Evolutionary conservation across 768 basidiomycete genomes (phyloP).

Genomic region (Lentinula sp.): DNA sequence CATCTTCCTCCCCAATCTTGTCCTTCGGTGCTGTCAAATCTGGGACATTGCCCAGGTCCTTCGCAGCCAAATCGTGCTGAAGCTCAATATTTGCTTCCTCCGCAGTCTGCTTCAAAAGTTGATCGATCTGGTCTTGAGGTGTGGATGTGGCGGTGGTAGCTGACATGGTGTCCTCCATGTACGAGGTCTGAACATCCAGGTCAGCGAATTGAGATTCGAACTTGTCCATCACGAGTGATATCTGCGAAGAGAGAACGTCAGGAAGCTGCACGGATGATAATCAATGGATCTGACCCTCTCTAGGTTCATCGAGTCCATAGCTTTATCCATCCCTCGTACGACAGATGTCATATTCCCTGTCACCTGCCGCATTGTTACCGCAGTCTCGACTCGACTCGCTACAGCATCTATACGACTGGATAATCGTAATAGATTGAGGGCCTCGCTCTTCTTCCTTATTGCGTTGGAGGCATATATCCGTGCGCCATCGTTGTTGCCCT

Average conservation of each 20-base stretch:
- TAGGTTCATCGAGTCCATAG: slow-evolving; percentile 99
- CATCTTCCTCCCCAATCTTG: slow-evolving; percentile 68
- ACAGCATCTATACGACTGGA: slow-evolving; percentile 95
- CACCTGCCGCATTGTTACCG: slow-evolving; percentile 95
- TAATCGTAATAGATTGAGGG: slow-evolving; percentile 84
- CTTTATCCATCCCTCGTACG: slow-evolving; percentile 97
- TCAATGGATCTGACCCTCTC: slow-evolving; percentile 62
- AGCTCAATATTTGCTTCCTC: slow-evolving; percentile 96
- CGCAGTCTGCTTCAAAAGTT: slow-evolving; percentile 86
- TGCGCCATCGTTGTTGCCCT: slow-evolving; percentile 95
- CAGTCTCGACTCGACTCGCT: slow-evolving; percentile 94
- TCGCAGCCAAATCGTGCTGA: slow-evolving; percentile 79
- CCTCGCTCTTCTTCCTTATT: slow-evolving; percentile 96
- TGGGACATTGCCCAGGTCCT: slow-evolving; percentile 53
- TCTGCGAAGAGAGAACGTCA: slow-evolving; percentile 39
- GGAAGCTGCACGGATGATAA: neutral
- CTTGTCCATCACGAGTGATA: slow-evolving; percentile 98
- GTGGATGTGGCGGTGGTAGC: slow-evolving; percentile 89
- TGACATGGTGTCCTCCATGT: slow-evolving; percentile 97
- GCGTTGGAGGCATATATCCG: slow-evolving; percentile 98
- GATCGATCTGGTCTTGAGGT: slow-evolving; percentile 96
- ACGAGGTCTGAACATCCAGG: slow-evolving; percentile 94
- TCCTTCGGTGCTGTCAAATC: slow-evolving; percentile 45
- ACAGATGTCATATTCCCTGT: slow-evolving; percentile 97
- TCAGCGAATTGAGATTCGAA: slow-evolving; percentile 96